phyloP scores from a whole-genome alignment of 2,329 filamentous ascomycete genomes.

The Alternaria rosae region DNA sequence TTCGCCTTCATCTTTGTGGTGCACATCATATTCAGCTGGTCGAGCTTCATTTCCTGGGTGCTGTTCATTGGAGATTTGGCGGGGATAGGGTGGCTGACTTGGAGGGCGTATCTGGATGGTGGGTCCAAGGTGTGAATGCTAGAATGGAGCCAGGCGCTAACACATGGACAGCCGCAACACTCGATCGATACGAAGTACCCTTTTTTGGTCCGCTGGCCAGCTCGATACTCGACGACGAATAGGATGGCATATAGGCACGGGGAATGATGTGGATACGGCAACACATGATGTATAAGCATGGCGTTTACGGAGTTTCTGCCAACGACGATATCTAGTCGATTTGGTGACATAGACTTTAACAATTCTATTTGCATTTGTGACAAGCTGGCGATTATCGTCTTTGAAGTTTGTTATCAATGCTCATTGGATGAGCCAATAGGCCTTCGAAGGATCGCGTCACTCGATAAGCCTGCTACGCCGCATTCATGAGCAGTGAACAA shows the following conservation, averaged over 20 bases:
- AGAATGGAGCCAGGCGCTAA: constrained; percentile 14
- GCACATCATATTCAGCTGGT: constrained; percentile 88
- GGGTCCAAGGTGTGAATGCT: constrained; percentile 46
- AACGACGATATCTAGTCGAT: not conserved
- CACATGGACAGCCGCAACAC: constrained; percentile 62
- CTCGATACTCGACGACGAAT: constrained; percentile 90
- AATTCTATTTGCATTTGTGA: not conserved
- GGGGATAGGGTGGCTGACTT: constrained; percentile 77
- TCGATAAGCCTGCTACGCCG: not conserved
- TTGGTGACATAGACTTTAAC: not conserved
- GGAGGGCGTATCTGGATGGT: constrained; percentile 85
- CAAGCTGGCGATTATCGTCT: not conserved
- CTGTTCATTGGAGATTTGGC: constrained; percentile 78
- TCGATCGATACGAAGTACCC: constrained; percentile 80
- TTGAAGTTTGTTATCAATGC: not conserved
- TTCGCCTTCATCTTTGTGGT: constrained; percentile 76
- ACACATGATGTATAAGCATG: constrained; percentile 5
- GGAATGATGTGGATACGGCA: not conserved
- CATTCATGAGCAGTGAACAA: not conserved
- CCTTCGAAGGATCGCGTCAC: not conserved
- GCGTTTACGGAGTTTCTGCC: constrained; percentile 18
- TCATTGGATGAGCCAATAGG: not conserved
- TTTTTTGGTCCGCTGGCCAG: constrained; percentile 86
- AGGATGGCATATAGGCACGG: not conserved
- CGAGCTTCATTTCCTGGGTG: constrained; percentile 81